A percentile compares a stretch with the other conserved stretches of the same genome.
Conservation (phyloP, 2,329 filamentous ascomycete species). For the Clarireedia sp. region DNA sequence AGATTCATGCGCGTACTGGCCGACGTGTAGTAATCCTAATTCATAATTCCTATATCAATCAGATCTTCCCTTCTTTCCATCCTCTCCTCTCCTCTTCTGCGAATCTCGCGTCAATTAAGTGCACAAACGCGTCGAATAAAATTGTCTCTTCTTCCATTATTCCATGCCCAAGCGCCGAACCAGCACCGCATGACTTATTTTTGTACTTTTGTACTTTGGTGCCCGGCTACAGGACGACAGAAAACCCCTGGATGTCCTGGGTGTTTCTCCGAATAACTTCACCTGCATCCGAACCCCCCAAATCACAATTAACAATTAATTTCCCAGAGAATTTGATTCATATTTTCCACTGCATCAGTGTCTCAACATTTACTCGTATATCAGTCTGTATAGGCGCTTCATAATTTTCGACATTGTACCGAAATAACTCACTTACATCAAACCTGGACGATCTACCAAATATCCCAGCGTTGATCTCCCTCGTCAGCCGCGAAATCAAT, state of each 20-base stretch:
- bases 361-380: not conserved
- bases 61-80: no score
- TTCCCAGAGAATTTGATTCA: not conserved
- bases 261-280: conserved; percentile 11
- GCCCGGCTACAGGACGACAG: not conserved
- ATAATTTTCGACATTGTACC: not conserved
- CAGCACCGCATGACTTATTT: conserved; percentile 2
- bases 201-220: not conserved
- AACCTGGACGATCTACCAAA: conserved; percentile 9
- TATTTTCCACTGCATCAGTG: not conserved
- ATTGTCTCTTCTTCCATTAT: not conserved
- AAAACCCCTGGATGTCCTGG: conserved; percentile 9
- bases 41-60: not conserved
- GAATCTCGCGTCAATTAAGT: not conserved
- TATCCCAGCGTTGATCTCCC: conserved; percentile 11
- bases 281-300: not conserved
- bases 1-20: not conserved
- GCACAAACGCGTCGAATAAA: not conserved
- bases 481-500: conserved; percentile 7
- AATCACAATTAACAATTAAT: not conserved
- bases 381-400: not conserved
- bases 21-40: not conserved
- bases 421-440: conserved; percentile 1
- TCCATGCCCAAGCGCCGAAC: not conserved
- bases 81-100: no score